These are phyloP conservation scores for Aspergillus spinulosporus DNA, from an alignment of 2,329 filamentous ascomycete species.

Conservation along the genomic window DNA sequence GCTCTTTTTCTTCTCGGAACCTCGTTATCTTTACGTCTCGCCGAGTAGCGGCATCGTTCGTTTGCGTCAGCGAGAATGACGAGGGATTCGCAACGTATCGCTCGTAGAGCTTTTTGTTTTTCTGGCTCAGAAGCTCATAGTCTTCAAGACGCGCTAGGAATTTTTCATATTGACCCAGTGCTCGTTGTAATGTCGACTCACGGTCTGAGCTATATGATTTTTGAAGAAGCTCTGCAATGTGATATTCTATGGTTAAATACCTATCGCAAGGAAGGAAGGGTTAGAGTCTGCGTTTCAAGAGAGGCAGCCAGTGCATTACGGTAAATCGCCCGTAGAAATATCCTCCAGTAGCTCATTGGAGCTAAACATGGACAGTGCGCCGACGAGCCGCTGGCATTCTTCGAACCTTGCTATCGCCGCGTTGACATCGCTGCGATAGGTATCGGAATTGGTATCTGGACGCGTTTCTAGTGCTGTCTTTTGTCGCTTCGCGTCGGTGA, in stretches of 20 bases:
- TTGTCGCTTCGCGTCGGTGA: constrained; percentile 55
- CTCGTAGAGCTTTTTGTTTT: constrained; percentile 69
- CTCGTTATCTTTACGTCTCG: constrained; percentile 82
- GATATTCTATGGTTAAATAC: constrained; percentile 74
- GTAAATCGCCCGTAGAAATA: constrained; percentile 77
- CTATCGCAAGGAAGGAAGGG: constrained; percentile 37
- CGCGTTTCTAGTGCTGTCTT: constrained; percentile 61
- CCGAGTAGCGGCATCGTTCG: constrained; percentile 65
- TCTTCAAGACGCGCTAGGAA: constrained; percentile 76
- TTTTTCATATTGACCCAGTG: constrained; percentile 71
- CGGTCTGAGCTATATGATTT: constrained; percentile 65
- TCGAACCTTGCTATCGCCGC: constrained; percentile 70
- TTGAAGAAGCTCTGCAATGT: constrained; percentile 76
- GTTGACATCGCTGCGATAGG: constrained; percentile 67
- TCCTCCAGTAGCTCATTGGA: constrained; percentile 88
- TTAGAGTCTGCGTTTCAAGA: constrained; percentile 22
- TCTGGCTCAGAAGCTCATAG: constrained; percentile 69
- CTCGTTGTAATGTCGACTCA: constrained; percentile 60
- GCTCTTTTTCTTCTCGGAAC: constrained; percentile 79
- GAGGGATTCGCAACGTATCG: constrained; percentile 70
- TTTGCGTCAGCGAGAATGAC: constrained; percentile 71
- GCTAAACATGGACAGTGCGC: constrained; percentile 79
- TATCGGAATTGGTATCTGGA: constrained; percentile 64
- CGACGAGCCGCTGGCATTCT: constrained; percentile 68
- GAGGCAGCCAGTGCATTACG: constrained; percentile 49